These are phyloP conservation scores for Moniliophthora roreri DNA, from an alignment of 1,284 basidiomycete genomes.

Conservation along the genomic window DNA sequence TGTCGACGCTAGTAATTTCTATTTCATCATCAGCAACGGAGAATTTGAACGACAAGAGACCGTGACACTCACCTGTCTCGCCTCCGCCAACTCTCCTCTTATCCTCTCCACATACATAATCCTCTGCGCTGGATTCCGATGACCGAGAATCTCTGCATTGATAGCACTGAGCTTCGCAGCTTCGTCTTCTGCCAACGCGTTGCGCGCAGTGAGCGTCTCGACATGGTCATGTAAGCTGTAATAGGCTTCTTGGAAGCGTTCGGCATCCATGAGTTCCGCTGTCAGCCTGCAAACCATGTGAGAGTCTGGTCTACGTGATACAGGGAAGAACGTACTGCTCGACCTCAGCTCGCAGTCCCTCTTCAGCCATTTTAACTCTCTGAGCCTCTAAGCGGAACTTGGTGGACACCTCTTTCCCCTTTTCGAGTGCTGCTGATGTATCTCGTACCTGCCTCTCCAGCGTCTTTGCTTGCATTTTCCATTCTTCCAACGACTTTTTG, in stretches of 20 bases:
- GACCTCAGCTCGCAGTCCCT: conserved; percentile 58
- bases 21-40: conserved; percentile 5
- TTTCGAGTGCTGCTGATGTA: conserved; percentile 36
- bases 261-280: conserved; percentile 54
- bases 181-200: conserved; percentile 73
- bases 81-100: conserved; percentile 65
- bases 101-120: conserved; percentile 76
- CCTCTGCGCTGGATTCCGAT: conserved; percentile 71
- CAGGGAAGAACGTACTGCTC: conserved; percentile 58
- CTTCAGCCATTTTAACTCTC: conserved; percentile 59
- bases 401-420: conserved; percentile 50
- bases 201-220: conserved; percentile 59
- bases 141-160: conserved; percentile 76
- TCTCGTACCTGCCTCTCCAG: conserved; percentile 21
- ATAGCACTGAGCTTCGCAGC: conserved; percentile 64
- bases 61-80: conserved; percentile 56
- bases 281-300: conserved; percentile 43
- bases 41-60: conserved; percentile 7
- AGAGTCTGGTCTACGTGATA: too few species aligned
- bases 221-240: conserved; percentile 60
- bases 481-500: conserved; percentile 23
- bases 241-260: conserved; percentile 69
- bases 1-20: conserved; percentile 57
- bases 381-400: conserved; percentile 49
- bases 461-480: conserved; percentile 30